phyloP scores from a whole-genome alignment of 768 basidiomycete species.

The Thelephora ganbajun region DNA sequence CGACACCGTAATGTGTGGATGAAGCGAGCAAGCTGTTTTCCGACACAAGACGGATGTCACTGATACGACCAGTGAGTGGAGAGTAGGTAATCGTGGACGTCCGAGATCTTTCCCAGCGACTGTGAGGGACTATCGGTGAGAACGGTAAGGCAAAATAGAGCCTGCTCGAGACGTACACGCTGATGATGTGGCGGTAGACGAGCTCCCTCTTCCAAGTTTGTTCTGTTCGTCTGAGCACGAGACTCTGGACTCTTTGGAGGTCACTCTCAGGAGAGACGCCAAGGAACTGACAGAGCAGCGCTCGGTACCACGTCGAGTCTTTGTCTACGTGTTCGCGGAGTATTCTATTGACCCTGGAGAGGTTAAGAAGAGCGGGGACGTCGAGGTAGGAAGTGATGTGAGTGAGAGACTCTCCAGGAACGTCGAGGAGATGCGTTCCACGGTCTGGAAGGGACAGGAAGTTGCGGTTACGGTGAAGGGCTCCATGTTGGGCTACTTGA shows the following conservation, averaged over 20 bases:
- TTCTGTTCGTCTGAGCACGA: slow-evolving; percentile 43
- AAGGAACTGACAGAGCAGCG: slow-evolving; percentile 56
- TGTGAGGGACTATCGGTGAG: slow-evolving; percentile 16
- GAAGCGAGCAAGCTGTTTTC: slow-evolving; percentile 41
- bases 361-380: slow-evolving; percentile 43
- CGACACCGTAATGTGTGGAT: slow-evolving; percentile 54
- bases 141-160: not conserved
- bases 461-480: slow-evolving; percentile 11
- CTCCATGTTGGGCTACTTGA: slow-evolving; percentile 32
- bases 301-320: slow-evolving; percentile 70
- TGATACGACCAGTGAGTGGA: slow-evolving; percentile 40
- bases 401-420: slow-evolving; percentile 62
- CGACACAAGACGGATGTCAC: slow-evolving; percentile 46
- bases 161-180: slow-evolving; percentile 27
- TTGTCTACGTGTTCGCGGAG: slow-evolving; percentile 56
- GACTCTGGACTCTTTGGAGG: slow-evolving; percentile 23
- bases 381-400: slow-evolving; percentile 64
- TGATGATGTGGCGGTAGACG: slow-evolving; percentile 37
- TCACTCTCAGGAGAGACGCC: slow-evolving; percentile 53
- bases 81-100: slow-evolving; percentile 45
- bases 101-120: slow-evolving; percentile 59
- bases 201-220: slow-evolving; percentile 61
- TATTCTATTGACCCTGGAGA: slow-evolving; percentile 35
- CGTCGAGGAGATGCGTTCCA: slow-evolving; percentile 23
- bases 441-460: slow-evolving; percentile 1